phyloP scores from a whole-genome alignment of 2,329 filamentous ascomycete species.

The Fusarium cyanostomum region DNA sequence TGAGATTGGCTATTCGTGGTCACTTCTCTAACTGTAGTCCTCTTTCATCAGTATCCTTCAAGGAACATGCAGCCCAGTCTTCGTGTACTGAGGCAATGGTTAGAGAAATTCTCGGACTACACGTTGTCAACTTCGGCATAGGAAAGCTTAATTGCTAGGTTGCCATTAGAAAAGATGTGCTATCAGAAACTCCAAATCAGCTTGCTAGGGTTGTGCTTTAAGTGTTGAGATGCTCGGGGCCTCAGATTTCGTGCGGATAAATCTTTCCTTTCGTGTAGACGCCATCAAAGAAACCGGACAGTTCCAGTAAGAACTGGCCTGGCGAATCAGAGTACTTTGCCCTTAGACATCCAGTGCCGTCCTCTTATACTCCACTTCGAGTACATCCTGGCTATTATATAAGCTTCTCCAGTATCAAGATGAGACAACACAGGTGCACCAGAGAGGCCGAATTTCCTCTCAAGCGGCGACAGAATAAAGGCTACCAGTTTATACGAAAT shows the following conservation, averaged over 20 bases:
- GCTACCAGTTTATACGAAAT: background rate
- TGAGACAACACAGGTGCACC: background rate
- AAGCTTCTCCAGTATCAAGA: background rate
- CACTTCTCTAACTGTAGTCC: too few relatives aligned
- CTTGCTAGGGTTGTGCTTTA: constrained; percentile 3
- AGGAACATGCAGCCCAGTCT: too few relatives aligned
- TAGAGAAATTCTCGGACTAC: too few relatives aligned
- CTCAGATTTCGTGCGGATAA: too few relatives aligned
- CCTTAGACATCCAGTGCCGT: background rate
- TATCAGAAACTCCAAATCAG: too few relatives aligned
- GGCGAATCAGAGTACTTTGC: background rate
- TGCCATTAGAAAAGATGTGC: too few relatives aligned
- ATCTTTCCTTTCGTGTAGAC: background rate
- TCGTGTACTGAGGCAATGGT: too few relatives aligned
- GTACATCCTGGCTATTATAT: background rate
- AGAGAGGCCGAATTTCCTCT: constrained; percentile 5
- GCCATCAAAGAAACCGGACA: background rate
- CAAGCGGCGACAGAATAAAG: background rate
- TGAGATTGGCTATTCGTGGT: too few relatives aligned
- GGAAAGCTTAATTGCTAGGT: too few relatives aligned
- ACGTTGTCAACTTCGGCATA: too few relatives aligned
- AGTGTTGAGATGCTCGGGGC: background rate
- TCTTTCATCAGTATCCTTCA: too few relatives aligned
- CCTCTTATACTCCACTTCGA: background rate
- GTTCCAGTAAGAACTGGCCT: background rate